Evolutionary conservation across 208 protist species (phyloP).

Genomic region (Leishmania lainsoni): DNA sequence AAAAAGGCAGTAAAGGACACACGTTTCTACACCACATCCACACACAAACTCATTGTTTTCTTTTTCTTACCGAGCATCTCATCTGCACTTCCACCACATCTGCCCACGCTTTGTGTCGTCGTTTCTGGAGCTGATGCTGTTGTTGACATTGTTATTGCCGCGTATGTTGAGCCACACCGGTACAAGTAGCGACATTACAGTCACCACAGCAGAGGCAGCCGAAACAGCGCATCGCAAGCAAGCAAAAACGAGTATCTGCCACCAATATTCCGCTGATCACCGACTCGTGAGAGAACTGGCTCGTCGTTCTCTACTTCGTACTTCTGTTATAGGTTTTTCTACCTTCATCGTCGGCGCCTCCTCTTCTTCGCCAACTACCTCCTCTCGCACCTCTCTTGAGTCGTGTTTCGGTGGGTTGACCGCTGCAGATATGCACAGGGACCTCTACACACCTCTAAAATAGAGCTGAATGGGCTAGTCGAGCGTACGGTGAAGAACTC

Average conservation of each 20-base stretch:
- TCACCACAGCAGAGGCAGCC: background rate
- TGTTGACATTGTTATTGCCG: background rate
- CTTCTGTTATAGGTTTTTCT: background rate
- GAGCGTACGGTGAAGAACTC: background rate
- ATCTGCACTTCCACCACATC: background rate
- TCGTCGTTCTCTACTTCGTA: slow-evolving; percentile 1
- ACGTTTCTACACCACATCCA: background rate
- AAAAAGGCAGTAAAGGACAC: background rate
- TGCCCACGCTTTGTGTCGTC: background rate
- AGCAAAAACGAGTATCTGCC: background rate
- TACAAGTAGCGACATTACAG: background rate
- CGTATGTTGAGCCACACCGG: background rate
- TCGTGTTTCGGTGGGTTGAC: background rate
- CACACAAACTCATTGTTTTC: background rate
- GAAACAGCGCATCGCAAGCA: background rate
- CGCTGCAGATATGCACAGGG: background rate
- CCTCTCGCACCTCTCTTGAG: background rate
- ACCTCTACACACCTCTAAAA: background rate
- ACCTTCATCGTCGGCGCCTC: background rate
- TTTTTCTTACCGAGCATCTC: slow-evolving; percentile 6
- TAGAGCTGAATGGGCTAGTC: background rate
- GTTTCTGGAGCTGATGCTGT: background rate
- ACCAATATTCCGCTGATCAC: background rate
- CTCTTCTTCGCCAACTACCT: background rate
- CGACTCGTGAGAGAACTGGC: background rate